Evolutionary conservation across 129 eudicot genomes (phyloP).

Genomic region (Flaveria sonorensis): DNA sequence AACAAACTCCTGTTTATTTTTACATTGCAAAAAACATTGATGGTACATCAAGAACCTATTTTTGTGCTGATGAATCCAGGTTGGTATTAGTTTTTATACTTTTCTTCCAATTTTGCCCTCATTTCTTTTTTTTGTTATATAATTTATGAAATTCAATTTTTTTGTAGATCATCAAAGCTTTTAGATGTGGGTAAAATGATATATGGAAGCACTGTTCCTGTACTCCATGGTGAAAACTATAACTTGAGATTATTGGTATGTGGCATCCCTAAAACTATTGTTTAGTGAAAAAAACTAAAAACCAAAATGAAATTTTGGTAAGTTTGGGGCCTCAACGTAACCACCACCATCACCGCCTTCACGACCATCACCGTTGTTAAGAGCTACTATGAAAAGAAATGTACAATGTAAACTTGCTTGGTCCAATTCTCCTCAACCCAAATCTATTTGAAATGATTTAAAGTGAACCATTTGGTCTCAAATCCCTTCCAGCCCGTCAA

Average conservation of each 20-base stretch:
- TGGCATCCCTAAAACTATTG: slow-evolving; percentile 7
- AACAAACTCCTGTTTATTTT: slow-evolving; percentile 72
- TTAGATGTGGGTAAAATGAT: slow-evolving; percentile 55
- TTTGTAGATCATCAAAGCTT: slow-evolving; percentile 69
- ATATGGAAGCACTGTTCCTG: slow-evolving; percentile 78
- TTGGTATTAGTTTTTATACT: slow-evolving; percentile 17
- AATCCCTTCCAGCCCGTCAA: no score
- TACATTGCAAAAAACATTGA: slow-evolving; percentile 56
- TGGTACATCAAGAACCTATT: slow-evolving; percentile 56
- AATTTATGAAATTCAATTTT: not conserved
- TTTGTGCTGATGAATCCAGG: slow-evolving; percentile 81
- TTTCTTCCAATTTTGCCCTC: not conserved
- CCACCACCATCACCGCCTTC: no score
- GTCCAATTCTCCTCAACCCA: no score
- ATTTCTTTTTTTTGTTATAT: not conserved
- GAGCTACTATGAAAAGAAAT: no score
- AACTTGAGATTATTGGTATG: slow-evolving; percentile 76
- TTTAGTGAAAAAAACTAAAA: not conserved
- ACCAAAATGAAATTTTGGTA: not conserved
- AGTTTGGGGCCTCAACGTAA: not conserved
- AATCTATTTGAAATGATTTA: no score
- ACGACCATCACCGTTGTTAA: no score
- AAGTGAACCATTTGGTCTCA: no score
- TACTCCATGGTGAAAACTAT: slow-evolving; percentile 69
- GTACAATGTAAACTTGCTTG: no score